Evolutionary conservation across 345 rosid species (phyloP).

Genomic region (Iberis pinnata): DNA sequence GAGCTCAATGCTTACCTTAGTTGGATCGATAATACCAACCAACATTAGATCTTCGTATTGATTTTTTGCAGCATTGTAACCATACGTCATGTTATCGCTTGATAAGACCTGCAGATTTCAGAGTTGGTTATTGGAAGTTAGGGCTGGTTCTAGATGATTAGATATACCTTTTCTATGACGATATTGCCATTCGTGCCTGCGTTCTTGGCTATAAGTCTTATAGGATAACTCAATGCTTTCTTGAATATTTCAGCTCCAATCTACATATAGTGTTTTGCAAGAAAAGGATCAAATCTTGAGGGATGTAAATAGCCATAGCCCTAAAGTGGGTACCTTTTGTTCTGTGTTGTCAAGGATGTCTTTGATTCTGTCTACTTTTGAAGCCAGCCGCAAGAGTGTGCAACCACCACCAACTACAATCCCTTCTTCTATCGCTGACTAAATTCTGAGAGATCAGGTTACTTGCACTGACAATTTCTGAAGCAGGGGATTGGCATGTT

Average conservation of each 20-base stretch:
- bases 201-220: conserved; percentile 72
- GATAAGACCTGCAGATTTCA: conserved; percentile 48
- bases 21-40: conserved; percentile 82
- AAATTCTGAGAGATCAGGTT: conserved; percentile 27
- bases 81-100: conserved; percentile 42
- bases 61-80: conserved; percentile 83
- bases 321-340: conserved; percentile 49
- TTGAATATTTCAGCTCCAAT: conserved; percentile 87
- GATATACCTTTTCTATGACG: conserved; percentile 64
- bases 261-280: conserved; percentile 35
- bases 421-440: conserved; percentile 97
- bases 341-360: conserved; percentile 61
- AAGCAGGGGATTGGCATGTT: conserved; percentile 6
- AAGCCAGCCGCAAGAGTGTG: conserved; percentile 64
- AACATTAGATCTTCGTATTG: conserved; percentile 67
- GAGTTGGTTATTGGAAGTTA: conserved; percentile 1
- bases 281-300: not conserved
- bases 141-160: not conserved
- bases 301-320: not conserved
- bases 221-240: conserved; percentile 75
- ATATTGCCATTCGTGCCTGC: conserved; percentile 74
- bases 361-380: conserved; percentile 63
- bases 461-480: conserved; percentile 16
- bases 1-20: conserved; percentile 51
- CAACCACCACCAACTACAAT: conserved; percentile 93